Evolutionary conservation across 2,329 filamentous ascomycete species (phyloP).

Genomic region (Colletotrichum orchidophilum): DNA sequence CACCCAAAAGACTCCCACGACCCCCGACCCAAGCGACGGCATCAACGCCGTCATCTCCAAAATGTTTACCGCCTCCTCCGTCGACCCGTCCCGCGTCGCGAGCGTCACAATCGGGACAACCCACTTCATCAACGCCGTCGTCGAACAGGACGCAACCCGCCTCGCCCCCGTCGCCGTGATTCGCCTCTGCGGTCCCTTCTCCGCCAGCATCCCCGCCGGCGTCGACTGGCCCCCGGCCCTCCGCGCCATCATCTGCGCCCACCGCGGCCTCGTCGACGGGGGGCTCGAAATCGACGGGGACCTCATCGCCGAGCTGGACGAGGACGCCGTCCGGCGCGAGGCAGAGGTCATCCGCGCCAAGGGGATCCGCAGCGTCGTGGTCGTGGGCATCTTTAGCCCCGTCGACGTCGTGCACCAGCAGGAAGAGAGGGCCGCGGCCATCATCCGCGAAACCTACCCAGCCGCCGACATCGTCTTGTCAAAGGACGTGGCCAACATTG

Average conservation of each 20-base stretch:
- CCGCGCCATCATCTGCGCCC: constrained; percentile 55
- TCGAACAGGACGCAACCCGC: constrained; percentile 59
- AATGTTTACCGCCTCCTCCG: constrained; percentile 49
- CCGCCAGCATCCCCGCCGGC: constrained; percentile 57
- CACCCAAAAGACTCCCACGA: constrained; percentile 55
- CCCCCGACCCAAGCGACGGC: constrained; percentile 55
- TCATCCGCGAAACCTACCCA: constrained; percentile 50
- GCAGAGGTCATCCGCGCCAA: constrained; percentile 56
- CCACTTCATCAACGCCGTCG: constrained; percentile 67
- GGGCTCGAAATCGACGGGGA: constrained; percentile 62
- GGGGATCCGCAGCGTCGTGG: constrained; percentile 56
- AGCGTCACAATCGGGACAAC: constrained; percentile 64
- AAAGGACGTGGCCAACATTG: constrained; percentile 62
- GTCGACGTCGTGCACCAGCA: constrained; percentile 62
- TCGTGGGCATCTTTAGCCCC: constrained; percentile 61
- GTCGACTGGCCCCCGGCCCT: constrained; percentile 63
- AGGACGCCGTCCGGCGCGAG: constrained; percentile 49
- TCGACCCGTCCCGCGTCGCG: constrained; percentile 50
- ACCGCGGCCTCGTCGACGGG: constrained; percentile 56
- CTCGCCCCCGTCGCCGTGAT: constrained; percentile 62
- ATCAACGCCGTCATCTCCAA: constrained; percentile 53
- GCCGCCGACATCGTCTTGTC: constrained; percentile 58
- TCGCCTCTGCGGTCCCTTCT: constrained; percentile 62
- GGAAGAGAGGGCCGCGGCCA: constrained; percentile 60
- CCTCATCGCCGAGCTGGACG: constrained; percentile 55